Evolutionary conservation across 805 yeast species (phyloP).

Genomic region (Cyberlindnera americana): DNA sequence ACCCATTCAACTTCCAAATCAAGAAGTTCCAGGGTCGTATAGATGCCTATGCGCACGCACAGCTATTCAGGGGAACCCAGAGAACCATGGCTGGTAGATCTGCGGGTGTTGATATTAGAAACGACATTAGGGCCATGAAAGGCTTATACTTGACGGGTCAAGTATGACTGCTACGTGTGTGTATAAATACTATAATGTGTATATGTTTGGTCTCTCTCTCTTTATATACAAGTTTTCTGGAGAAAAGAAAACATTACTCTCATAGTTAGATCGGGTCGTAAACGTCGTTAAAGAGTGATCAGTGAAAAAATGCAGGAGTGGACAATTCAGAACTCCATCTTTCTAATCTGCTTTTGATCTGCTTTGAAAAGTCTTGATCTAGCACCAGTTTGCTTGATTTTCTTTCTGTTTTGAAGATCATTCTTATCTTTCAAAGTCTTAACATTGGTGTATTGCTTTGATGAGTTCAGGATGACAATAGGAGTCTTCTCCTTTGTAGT

Average conservation of each 20-base stretch:
- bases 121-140: conserved; percentile 35
- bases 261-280: neutral
- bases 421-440: conserved; percentile 2
- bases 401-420: neutral
- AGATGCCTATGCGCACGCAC: conserved; percentile 21
- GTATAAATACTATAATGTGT: too few relatives aligned
- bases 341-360: conserved; percentile 8
- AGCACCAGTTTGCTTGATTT: conserved; percentile 10
- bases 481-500: neutral
- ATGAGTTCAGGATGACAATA: conserved; percentile 8
- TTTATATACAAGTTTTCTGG: too few relatives aligned
- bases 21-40: conserved; percentile 26
- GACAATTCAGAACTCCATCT: conserved; percentile 14
- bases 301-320: neutral
- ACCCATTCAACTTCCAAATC: conserved; percentile 30
- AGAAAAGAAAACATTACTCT: too few relatives aligned
- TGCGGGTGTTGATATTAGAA: conserved; percentile 24
- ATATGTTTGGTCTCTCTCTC: too few relatives aligned
- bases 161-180: conserved; percentile 15
- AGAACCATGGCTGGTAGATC: conserved; percentile 23
- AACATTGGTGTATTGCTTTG: conserved; percentile 13
- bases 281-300: conserved; percentile 1
- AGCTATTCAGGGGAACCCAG: conserved; percentile 21
- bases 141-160: conserved; percentile 40
- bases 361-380: conserved; percentile 13